phyloP scores from a whole-genome alignment of 2,329 filamentous ascomycete genomes.

The Talaromyces sp. region DNA sequence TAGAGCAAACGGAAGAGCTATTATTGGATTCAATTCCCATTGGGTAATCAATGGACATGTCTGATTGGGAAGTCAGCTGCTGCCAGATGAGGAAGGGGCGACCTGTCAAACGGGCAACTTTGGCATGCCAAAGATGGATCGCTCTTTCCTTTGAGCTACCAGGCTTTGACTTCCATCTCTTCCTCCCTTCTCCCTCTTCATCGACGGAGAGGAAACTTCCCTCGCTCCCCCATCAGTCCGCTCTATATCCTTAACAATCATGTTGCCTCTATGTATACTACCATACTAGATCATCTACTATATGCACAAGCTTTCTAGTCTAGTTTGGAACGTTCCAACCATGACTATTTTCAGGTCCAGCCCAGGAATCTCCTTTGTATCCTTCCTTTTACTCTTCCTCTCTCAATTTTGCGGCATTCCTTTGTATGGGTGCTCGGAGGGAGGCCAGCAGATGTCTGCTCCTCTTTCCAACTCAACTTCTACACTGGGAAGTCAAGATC shows the following conservation, averaged over 20 bases:
- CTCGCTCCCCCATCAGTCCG: constrained; percentile 7
- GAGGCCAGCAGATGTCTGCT: not conserved
- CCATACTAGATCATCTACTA: constrained; percentile 1
- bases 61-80: constrained; percentile 28
- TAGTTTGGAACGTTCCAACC: not conserved
- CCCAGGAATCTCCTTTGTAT: not conserved
- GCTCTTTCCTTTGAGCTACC: too few relatives aligned
- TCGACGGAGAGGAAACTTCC: not conserved
- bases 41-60: not conserved
- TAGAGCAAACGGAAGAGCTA: not conserved
- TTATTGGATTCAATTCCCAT: not conserved
- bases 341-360: not conserved
- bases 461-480: not conserved
- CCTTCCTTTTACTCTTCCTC: not conserved
- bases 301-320: not conserved
- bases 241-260: constrained; percentile 22
- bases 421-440: not conserved
- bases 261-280: not conserved
- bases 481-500: not conserved
- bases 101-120: constrained; percentile 7
- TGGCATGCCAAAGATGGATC: not conserved
- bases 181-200: not conserved
- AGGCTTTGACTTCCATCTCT: not conserved
- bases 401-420: not conserved
- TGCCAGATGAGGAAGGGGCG: constrained; percentile 32